phyloP scores from a whole-genome alignment of 805 yeast genomes.

The Saccharomycopsis malanga region DNA sequence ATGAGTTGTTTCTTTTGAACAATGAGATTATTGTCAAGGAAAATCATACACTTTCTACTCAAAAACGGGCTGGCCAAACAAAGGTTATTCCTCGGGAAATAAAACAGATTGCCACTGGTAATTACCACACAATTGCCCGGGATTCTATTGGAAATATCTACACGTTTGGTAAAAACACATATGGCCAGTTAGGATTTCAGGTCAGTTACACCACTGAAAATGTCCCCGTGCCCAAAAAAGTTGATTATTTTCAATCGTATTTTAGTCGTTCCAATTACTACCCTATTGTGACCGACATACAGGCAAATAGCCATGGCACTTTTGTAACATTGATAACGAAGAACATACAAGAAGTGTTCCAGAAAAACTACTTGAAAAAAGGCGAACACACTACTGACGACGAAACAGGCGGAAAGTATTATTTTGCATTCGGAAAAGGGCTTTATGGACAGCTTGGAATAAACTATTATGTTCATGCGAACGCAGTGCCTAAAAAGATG shows the following conservation, averaged over 20 bases:
- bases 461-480: conserved; percentile 68
- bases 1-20: conserved; percentile 54
- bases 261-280: conserved; percentile 34
- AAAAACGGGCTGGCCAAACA: background rate
- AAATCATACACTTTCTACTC: background rate
- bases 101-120: conserved; percentile 62
- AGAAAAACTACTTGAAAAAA: conserved; percentile 24
- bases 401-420: conserved; percentile 29
- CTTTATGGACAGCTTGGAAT: conserved; percentile 80
- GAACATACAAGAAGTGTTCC: conserved; percentile 27
- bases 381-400: conserved; percentile 21
- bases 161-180: conserved; percentile 79
- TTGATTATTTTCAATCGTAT: conserved; percentile 37
- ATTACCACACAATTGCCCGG: conserved; percentile 62
- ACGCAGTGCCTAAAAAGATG: conserved; percentile 56
- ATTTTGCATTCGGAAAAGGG: conserved; percentile 76
- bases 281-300: conserved; percentile 44
- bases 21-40: conserved; percentile 29
- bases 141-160: conserved; percentile 64
- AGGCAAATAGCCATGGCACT: conserved; percentile 67
- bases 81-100: conserved; percentile 36
- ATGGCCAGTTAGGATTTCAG: conserved; percentile 78
- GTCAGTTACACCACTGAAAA: conserved; percentile 59
- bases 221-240: conserved; percentile 60
- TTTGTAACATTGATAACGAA: conserved; percentile 39